Conservation (phyloP, 768 basidiomycete species). For the Collybiopsis confluens region DNA sequence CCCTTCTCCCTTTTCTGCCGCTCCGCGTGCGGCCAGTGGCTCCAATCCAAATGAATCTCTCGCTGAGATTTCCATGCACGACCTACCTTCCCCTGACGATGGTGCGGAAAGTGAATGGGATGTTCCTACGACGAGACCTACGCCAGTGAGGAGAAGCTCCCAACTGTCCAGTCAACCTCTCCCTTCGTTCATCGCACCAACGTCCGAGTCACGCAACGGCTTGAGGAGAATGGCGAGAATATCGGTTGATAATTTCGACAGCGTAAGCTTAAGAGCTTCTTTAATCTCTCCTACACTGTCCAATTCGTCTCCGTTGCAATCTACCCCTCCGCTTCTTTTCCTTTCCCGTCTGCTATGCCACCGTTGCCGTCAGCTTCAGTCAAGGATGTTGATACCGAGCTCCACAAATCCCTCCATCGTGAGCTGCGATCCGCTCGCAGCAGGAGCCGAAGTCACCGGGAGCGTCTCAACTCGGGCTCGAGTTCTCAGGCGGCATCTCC, state of each 20-base stretch:
- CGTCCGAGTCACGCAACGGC: slow-evolving; percentile 1
- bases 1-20: neutral
- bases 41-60: slow-evolving; percentile 3
- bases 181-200: neutral
- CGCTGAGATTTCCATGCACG: slow-evolving; percentile 6
- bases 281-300: neutral
- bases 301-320: neutral
- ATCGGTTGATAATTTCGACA: slow-evolving; percentile 2
- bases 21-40: neutral
- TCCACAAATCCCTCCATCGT: slow-evolving; percentile 3
- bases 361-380: neutral
- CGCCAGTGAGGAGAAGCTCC: neutral
- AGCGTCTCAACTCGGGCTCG: neutral
- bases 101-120: slow-evolving; percentile 5
- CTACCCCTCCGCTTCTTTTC: neutral
- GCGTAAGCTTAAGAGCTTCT: neutral
- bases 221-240: slow-evolving; percentile 1
- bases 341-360: neutral
- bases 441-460: slow-evolving; percentile 6
- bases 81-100: slow-evolving; percentile 1
- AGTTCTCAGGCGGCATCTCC: neutral
- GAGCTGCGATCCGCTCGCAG: slow-evolving; percentile 6
- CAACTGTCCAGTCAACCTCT: neutral
- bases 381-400: neutral
- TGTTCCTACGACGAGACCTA: slow-evolving; percentile 1